Percentiles rank a stretch among this genome's conserved stretches.
Evolutionary conservation across 2,329 filamentous ascomycete species (phyloP).

Genomic region (Gnomoniopsis sp.): DNA sequence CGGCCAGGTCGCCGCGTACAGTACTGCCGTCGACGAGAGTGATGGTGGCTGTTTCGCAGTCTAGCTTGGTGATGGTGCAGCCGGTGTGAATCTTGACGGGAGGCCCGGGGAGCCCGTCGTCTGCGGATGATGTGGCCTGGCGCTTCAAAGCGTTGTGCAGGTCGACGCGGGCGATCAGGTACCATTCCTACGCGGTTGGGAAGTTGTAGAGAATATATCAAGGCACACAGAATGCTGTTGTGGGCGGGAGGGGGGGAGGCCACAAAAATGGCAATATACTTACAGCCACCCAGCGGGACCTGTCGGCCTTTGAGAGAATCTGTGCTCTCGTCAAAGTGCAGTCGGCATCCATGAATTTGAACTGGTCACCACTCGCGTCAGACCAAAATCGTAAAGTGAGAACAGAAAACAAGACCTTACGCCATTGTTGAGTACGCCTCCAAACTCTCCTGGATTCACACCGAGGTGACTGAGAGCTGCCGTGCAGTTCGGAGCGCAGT

Average conservation of each 20-base stretch:
- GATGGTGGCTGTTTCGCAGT: slow-evolving; percentile 11
- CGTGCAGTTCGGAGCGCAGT: slow-evolving; percentile 16
- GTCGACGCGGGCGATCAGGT: slow-evolving; percentile 8
- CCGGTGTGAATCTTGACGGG: slow-evolving; percentile 14
- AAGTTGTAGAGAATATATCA: not conserved
- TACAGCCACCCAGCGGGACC: slow-evolving; percentile 8
- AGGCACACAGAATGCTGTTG: too few species aligned
- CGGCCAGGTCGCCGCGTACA: slow-evolving; percentile 12
- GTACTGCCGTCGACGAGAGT: slow-evolving; percentile 5
- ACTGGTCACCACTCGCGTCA: not conserved
- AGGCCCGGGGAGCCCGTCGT: not conserved
- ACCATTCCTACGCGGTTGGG: slow-evolving; percentile 6
- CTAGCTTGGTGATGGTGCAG: not conserved
- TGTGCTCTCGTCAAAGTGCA: not conserved
- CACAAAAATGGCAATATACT: too few species aligned
- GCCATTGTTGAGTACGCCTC: slow-evolving; percentile 4
- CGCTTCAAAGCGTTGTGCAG: slow-evolving; percentile 13
- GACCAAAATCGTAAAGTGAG: too few species aligned
- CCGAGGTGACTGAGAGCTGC: slow-evolving; percentile 8
- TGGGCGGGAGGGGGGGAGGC: too few species aligned
- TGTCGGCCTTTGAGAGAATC: not conserved
- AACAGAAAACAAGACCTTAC: not conserved
- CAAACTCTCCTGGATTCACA: slow-evolving; percentile 1
- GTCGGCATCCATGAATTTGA: slow-evolving; percentile 8
- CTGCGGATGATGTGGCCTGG: slow-evolving; percentile 4